Evolutionary conservation across 176 grass and related monocot species (phyloP), one percentile per base, ranked within the genome.

Genomic region (Rhynchospora pubera): DNA sequence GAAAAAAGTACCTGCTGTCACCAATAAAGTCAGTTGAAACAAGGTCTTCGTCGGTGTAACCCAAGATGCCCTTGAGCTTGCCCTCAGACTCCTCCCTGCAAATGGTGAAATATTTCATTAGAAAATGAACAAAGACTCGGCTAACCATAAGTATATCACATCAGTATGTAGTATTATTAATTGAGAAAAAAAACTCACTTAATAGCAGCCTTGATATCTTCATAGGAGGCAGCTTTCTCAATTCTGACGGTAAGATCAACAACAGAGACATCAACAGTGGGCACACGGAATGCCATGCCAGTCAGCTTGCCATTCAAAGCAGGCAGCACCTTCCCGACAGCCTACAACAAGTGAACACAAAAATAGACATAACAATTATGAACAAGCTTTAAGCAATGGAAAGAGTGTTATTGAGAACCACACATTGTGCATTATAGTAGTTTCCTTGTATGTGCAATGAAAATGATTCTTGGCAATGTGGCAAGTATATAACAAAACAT

Each of bases 1-100:
- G n/a, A 5, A 46, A 18, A 32, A n/a, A 0, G 0, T 82, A 94
- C 94, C 94, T 97, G 90, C 7, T 92, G 84, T 97, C 94, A 75
- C 94, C 94, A 81, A 94, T 18, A 44, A 97, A 97, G 85, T 97
- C 94, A 2, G 92, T 83, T 82, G 94, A 97, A 71, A 97, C 94
- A 72, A 97, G 90, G 85, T 97, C 94, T 32, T 97, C 94, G 0
- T 97, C 94, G 2, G 87, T 88, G 23, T 97, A 97, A 19, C 94
- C 94, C 24, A 97, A 63, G 81, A 94, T 94, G 68, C 94, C 94
- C 81, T 97, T 97, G 50, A 94, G 92, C 1, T 79, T 87, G 19
- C 92, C 92, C 83, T 97, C 92, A 7, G 94, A 84, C 83, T 91
- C 94, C n/a, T 91, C 88, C 90, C 94, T 97, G 83, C 2, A 42